A percentile compares a stretch with the other conserved stretches of the same genome.
phyloP scores from a whole-genome alignment of 2,329 filamentous ascomycete genomes.

The Neofusicoccum cordaticola region DNA sequence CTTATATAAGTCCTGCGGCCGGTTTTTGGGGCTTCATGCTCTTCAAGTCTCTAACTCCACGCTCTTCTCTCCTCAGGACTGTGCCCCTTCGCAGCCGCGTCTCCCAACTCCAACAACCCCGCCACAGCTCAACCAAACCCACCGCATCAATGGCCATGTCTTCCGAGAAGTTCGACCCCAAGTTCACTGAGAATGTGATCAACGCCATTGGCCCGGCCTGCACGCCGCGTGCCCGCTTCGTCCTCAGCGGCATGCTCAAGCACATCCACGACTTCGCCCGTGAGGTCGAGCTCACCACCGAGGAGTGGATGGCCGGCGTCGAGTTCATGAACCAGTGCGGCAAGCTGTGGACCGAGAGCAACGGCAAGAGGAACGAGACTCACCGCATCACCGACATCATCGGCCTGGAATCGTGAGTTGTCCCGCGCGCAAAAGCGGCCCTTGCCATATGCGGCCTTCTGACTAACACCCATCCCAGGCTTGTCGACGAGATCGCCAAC shows the following conservation, averaged over 20 bases:
- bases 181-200: slow-evolving; percentile 72
- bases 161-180: slow-evolving; percentile 61
- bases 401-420: slow-evolving; percentile 66
- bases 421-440: neutral
- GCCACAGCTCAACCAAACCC: neutral
- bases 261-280: slow-evolving; percentile 78
- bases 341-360: slow-evolving; percentile 53
- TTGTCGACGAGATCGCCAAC: slow-evolving; percentile 66
- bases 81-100: neutral
- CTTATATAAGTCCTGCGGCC: slow-evolving; percentile 9
- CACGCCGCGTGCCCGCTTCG: slow-evolving; percentile 61
- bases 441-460: neutral
- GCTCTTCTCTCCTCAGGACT: neutral
- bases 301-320: slow-evolving; percentile 75
- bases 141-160: slow-evolving; percentile 10
- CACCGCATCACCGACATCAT: slow-evolving; percentile 71
- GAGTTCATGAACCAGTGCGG: slow-evolving; percentile 73
- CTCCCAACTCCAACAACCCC: neutral
- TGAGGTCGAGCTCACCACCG: slow-evolving; percentile 71
- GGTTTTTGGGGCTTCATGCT: neutral
- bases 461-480: slow-evolving; percentile 35
- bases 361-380: slow-evolving; percentile 69
- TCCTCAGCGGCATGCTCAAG: slow-evolving; percentile 63
- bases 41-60: neutral
- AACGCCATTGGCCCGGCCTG: slow-evolving; percentile 70